Percentiles rank a stretch among this genome's conserved stretches.
Evolutionary conservation across 2,329 filamentous ascomycete genomes (phyloP).

Genomic region (Cladosporium sp.): DNA sequence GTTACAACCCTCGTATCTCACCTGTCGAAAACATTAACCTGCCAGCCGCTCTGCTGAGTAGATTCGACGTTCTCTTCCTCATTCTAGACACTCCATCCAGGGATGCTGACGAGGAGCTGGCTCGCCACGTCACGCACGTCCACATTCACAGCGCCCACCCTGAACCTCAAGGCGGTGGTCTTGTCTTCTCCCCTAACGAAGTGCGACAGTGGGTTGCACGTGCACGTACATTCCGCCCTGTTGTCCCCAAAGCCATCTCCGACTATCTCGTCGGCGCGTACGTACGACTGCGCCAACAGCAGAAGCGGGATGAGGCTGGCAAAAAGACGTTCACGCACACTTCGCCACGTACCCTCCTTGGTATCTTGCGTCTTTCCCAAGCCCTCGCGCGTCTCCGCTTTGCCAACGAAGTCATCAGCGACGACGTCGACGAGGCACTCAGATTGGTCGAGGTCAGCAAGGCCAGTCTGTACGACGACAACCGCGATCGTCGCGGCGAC

Average conservation of each 20-base stretch:
- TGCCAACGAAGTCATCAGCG: slow-evolving; percentile 72
- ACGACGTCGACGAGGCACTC: slow-evolving; percentile 93
- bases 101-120: slow-evolving; percentile 86
- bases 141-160: slow-evolving; percentile 96
- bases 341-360: slow-evolving; percentile 86
- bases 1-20: slow-evolving; percentile 95
- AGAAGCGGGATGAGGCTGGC: slow-evolving; percentile 82
- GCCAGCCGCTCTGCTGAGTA: slow-evolving; percentile 89
- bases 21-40: slow-evolving; percentile 99
- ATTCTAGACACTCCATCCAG: slow-evolving; percentile 90
- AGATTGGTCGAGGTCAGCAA: slow-evolving; percentile 90
- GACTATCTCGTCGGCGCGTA: slow-evolving; percentile 98
- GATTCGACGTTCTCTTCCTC: slow-evolving; percentile 95
- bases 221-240: slow-evolving; percentile 80
- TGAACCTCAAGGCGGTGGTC: slow-evolving; percentile 55
- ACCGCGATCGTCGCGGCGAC: slow-evolving; percentile 53
- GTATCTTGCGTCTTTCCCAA: slow-evolving; percentile 86
- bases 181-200: slow-evolving; percentile 88
- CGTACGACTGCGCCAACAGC: slow-evolving; percentile 85
- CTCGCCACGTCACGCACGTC: slow-evolving; percentile 90
- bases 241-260: slow-evolving; percentile 75
- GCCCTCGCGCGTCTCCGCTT: slow-evolving; percentile 90
- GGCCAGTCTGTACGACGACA: slow-evolving; percentile 74
- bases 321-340: slow-evolving; percentile 93
- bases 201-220: slow-evolving; percentile 94